Conservation (phyloP, 202 grass and related monocot genomes). For the Panicum hallii region DNA sequence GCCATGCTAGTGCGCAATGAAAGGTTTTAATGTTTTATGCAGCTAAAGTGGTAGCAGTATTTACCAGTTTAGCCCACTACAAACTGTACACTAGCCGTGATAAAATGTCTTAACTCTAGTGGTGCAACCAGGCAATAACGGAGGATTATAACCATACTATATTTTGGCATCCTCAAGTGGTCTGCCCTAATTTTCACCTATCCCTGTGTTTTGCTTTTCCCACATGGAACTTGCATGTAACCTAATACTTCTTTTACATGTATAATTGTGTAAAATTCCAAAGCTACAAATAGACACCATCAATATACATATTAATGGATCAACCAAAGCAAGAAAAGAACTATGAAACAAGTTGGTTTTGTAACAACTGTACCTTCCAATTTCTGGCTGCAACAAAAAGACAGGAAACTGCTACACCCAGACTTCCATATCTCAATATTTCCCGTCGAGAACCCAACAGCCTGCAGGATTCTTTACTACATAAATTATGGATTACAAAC, state of each 20-base stretch:
- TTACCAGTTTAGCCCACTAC: constrained; percentile 1
- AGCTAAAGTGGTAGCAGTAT: not conserved
- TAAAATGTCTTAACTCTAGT: not conserved
- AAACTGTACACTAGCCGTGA: not conserved
- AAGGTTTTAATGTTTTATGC: constrained; percentile 3
- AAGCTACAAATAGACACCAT: constrained; percentile 22
- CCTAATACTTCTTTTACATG: constrained; percentile 1
- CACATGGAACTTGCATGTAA: constrained; percentile 21
- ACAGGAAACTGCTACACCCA: constrained; percentile 82
- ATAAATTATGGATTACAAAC: constrained; percentile 37
- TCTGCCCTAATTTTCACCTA: not conserved
- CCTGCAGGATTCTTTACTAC: constrained; percentile 61
- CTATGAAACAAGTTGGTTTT: constrained; percentile 17
- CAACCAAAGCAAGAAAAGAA: constrained; percentile 37
- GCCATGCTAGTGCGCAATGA: not conserved
- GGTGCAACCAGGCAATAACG: not conserved
- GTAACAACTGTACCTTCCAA: constrained; percentile 82
- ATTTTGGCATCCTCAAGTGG: not conserved
- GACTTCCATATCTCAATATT: constrained; percentile 88
- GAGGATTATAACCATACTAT: not conserved
- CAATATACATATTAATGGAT: constrained; percentile 23
- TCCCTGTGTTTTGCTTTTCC: constrained; percentile 15
- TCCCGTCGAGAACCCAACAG: constrained; percentile 79
- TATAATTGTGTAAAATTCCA: not conserved
- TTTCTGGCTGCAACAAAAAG: constrained; percentile 75